A percentile compares a stretch with the other conserved stretches of the same genome.
phyloP scores from a whole-genome alignment of 2,329 filamentous ascomycete species.

The Aspergillus tubingensis region DNA sequence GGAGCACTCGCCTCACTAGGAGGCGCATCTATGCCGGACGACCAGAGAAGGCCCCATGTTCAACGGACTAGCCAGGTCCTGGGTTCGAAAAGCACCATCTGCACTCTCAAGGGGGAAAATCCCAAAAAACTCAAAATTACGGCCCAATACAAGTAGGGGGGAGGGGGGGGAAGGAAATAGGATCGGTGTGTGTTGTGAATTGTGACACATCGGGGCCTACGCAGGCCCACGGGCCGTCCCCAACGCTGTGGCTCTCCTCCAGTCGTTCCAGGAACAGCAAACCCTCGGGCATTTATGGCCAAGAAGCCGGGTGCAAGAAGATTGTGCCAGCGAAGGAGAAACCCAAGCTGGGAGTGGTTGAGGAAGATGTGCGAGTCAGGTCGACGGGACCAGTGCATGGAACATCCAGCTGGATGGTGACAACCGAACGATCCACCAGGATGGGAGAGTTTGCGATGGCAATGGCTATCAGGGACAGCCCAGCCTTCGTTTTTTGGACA shows the following conservation, averaged over 20 bases:
- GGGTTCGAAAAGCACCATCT: neutral
- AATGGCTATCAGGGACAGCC: neutral
- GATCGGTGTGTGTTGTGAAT: neutral
- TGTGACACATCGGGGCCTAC: neutral
- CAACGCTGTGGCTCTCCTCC: constrained; percentile 2
- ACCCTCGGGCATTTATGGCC: neutral
- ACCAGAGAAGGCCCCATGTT: constrained; percentile 11
- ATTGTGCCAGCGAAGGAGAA: no score
- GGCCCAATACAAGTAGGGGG: neutral
- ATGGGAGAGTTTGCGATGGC: neutral
- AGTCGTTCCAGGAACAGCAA: constrained; percentile 12
- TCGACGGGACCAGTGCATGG: neutral
- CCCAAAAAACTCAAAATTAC: constrained; percentile 1
- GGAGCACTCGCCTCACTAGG: constrained; percentile 15
- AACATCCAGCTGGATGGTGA: neutral
- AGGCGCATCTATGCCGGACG: constrained; percentile 17
- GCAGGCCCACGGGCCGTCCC: constrained; percentile 8
- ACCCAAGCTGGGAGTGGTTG: no score
- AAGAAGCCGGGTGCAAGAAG: neutral
- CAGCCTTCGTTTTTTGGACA: neutral
- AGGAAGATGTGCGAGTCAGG: neutral
- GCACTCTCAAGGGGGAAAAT: neutral
- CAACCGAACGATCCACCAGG: neutral
- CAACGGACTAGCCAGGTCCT: constrained; percentile 2
- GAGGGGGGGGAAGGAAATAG: neutral